Evolutionary conservation across 164 flowering plant genomes (phyloP).

Genomic region (Macadamia integrifolia): DNA sequence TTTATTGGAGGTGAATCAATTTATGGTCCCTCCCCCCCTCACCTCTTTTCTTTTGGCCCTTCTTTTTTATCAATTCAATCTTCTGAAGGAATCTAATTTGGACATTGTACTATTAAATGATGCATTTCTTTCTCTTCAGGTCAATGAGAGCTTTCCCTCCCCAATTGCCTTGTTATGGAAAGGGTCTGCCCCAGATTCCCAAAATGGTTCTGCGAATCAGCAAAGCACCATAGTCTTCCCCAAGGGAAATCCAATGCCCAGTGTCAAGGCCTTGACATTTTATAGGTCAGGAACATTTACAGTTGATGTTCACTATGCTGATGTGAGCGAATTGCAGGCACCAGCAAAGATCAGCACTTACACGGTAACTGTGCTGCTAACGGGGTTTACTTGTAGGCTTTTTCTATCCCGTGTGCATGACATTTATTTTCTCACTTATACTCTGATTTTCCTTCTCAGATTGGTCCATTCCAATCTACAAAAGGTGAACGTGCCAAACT

Average conservation of each 20-base stretch:
- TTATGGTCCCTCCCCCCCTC: no score
- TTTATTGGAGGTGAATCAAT: background rate
- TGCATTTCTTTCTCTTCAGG: constrained; percentile 30
- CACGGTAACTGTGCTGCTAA: constrained; percentile 35
- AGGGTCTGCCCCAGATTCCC: constrained; percentile 55
- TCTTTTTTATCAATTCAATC: no score
- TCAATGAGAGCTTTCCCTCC: constrained; percentile 73
- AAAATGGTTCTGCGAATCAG: constrained; percentile 53
- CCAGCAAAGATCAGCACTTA: constrained; percentile 75
- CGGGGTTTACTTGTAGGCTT: background rate
- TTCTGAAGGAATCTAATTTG: no score
- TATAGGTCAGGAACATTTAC: constrained; percentile 65
- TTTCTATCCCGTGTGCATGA: background rate
- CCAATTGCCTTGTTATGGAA: constrained; percentile 81
- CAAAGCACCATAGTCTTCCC: constrained; percentile 73
- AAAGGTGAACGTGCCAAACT: constrained; percentile 70
- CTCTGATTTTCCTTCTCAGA: constrained; percentile 10
- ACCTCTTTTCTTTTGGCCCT: no score
- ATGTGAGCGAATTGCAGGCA: constrained; percentile 51
- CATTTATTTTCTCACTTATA: background rate
- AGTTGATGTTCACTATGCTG: constrained; percentile 74
- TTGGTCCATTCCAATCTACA: constrained; percentile 78
- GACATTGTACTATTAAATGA: background rate
- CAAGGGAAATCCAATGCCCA: constrained; percentile 78
- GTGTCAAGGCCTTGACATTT: constrained; percentile 77